Evolutionary conservation across 2,329 filamentous ascomycete genomes (phyloP).

Genomic region (Orbilia ellipsospora): DNA sequence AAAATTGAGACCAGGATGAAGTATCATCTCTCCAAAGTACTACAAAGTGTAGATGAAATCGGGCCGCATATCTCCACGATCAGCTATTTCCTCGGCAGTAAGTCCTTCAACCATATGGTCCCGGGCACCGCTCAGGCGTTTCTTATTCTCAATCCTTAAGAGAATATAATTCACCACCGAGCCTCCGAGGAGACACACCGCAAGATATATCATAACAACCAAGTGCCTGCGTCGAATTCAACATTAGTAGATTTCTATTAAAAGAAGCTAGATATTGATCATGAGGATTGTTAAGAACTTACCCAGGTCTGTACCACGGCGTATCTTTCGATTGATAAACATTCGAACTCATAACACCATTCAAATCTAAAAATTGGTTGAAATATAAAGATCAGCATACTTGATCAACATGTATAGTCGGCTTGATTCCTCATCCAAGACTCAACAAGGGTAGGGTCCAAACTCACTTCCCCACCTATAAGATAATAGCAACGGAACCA

Average conservation of each 20-base stretch:
- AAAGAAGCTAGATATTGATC: not conserved
- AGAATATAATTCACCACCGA: slow-evolving; percentile 73
- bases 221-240: slow-evolving; percentile 71
- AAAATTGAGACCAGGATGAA: no score
- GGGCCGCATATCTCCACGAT: slow-evolving; percentile 66
- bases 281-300: slow-evolving; percentile 13
- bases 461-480: slow-evolving; percentile 47
- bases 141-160: slow-evolving; percentile 75
- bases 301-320: slow-evolving; percentile 52
- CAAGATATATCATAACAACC: slow-evolving; percentile 78
- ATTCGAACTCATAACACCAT: slow-evolving; percentile 76
- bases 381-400: slow-evolving; percentile 10
- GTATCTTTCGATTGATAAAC: slow-evolving; percentile 42
- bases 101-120: slow-evolving; percentile 75
- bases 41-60: slow-evolving; percentile 54
- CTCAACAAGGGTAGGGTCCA: no score
- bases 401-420: not conserved
- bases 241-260: not conserved
- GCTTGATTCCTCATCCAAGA: no score
- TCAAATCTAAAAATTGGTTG: slow-evolving; percentile 82
- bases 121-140: slow-evolving; percentile 72
- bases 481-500: not conserved
- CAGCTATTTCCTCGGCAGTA: slow-evolving; percentile 71
- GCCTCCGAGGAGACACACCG: slow-evolving; percentile 75
- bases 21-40: no score